A percentile compares a stretch with the other conserved stretches of the same genome.
Evolutionary conservation across 768 basidiomycete genomes (phyloP).

Genomic region (Xanthoconium purpureum): DNA sequence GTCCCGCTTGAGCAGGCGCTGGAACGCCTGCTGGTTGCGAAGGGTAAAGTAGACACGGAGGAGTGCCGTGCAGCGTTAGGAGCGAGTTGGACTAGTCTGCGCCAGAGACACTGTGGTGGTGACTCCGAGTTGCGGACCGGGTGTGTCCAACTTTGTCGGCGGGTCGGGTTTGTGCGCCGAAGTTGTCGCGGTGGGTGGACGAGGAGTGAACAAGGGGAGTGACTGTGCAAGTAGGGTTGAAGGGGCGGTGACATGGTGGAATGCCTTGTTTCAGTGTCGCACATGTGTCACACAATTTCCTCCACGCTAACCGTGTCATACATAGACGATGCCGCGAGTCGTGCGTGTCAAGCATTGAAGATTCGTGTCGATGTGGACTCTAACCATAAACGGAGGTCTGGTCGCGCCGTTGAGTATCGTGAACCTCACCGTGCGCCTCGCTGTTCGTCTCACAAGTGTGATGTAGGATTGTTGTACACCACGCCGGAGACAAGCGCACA

Average conservation of each 20-base stretch:
- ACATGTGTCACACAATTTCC: conserved; percentile 10
- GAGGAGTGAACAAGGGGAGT: no score
- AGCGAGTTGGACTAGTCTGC: conserved; percentile 17
- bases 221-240: background rate
- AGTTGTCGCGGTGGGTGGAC: background rate
- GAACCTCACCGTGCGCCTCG: conserved; percentile 4
- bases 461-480: conserved; percentile 5
- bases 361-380: conserved; percentile 16
- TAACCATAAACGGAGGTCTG: conserved; percentile 4
- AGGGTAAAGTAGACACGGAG: conserved; percentile 76
- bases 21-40: conserved; percentile 73
- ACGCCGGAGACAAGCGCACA: conserved; percentile 3
- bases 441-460: conserved; percentile 7
- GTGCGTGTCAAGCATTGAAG: conserved; percentile 21
- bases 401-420: conserved; percentile 6
- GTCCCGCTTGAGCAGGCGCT: conserved; percentile 61
- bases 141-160: conserved; percentile 12
- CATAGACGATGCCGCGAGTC: conserved; percentile 22
- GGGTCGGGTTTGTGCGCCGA: conserved; percentile 10
- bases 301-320: conserved; percentile 12
- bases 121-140: conserved; percentile 23
- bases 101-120: conserved; percentile 21
- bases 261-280: background rate
- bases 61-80: conserved; percentile 59
- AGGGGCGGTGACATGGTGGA: background rate